A percentile compares a stretch with the other conserved stretches of the same genome.
These are phyloP conservation scores for Monosporozyma servazzii DNA, from an alignment of 805 yeast genomes.

Conservation along the genomic window DNA sequence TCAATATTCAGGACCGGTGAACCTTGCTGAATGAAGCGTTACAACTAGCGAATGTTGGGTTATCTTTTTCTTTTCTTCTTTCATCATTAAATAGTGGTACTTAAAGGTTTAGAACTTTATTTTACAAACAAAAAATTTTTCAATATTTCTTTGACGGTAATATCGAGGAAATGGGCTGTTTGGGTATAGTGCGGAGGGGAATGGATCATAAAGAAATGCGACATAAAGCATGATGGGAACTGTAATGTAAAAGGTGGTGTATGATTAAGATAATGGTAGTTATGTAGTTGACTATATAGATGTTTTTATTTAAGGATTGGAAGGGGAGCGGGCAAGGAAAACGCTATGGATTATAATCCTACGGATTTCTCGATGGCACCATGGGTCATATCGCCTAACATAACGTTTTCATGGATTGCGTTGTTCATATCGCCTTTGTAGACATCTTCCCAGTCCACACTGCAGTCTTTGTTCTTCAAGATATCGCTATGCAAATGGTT, in stretches of 20 bases:
- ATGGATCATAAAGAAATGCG: not conserved
- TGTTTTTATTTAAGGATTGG: not conserved
- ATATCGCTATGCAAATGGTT: slow-evolving; percentile 59
- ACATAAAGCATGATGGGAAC: not conserved
- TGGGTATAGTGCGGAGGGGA: not conserved
- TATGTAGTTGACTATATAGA: not conserved
- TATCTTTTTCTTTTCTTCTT: not conserved
- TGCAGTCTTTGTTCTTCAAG: slow-evolving; percentile 62
- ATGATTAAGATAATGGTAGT: not conserved
- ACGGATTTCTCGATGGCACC: slow-evolving; percentile 59
- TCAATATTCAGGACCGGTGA: not conserved
- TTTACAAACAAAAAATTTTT: not conserved
- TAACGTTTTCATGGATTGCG: not conserved
- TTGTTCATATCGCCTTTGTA: slow-evolving; percentile 38
- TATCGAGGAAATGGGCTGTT: not conserved
- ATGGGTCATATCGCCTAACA: slow-evolving; percentile 48
- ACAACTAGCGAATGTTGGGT: not conserved
- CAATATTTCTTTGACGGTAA: not conserved
- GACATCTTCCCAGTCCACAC: slow-evolving; percentile 90
- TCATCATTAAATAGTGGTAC: not conserved
- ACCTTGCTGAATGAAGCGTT: not conserved
- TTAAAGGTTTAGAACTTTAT: not conserved
- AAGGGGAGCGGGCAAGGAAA: not conserved
- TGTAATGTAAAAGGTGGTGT: not conserved
- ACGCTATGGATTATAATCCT: slow-evolving; percentile 1